Conservation (phyloP, 106 monocot species). For the Dendrobium officinale region DNA sequence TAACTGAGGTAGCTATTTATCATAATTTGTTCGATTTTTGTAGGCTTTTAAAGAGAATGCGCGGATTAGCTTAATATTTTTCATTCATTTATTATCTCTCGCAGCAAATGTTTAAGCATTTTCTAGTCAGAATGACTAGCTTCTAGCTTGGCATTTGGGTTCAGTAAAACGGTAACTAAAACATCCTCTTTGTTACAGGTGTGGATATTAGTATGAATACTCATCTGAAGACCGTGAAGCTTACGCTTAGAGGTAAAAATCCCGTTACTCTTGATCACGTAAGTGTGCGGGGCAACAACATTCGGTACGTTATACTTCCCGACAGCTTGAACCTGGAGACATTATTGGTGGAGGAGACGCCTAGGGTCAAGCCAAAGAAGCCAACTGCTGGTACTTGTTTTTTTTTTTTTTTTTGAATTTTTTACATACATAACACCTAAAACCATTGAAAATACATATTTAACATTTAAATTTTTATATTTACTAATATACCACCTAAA, state of each 20-base stretch:
- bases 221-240: conserved; percentile 89
- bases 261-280: conserved; percentile 86
- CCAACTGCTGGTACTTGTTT: conserved; percentile 55
- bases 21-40: no score
- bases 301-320: conserved; percentile 85
- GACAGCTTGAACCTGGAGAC: conserved; percentile 97
- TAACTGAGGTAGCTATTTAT: no score
- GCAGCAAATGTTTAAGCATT: no score
- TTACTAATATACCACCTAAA: no score
- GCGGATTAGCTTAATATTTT: no score
- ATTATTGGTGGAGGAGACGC: conserved; percentile 86
- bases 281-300: conserved; percentile 89
- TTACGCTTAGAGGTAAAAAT: conserved; percentile 85
- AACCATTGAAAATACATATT: no score
- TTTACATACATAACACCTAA: not conserved
- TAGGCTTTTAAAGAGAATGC: no score
- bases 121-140: no score
- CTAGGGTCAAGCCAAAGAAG: conserved; percentile 90
- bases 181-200: conserved; percentile 29
- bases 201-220: conserved; percentile 98
- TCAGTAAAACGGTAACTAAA: no score
- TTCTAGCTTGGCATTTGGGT: no score
- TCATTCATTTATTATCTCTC: no score
- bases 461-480: no score
- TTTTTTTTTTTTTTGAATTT: not conserved